Evolutionary conservation across 2,329 filamentous ascomycete genomes (phyloP), one percentile per base, ranked within the genome.

Genomic region (Epichloe hybrida): DNA sequence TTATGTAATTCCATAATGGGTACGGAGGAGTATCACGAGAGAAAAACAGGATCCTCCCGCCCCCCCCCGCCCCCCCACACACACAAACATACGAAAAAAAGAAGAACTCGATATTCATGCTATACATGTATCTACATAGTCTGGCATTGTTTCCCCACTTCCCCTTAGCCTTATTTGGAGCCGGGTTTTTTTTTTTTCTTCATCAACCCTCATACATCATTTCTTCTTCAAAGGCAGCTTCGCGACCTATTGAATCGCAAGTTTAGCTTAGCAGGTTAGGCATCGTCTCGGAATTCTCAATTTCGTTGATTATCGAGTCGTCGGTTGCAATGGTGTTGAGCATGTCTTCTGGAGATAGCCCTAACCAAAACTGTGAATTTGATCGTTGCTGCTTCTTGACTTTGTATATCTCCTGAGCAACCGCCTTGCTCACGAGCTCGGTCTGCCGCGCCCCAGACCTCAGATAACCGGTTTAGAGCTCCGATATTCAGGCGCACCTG

Each of bases 401-500:
- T 15, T 70, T 72, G 63, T 79, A 83, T 47, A 91, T 83, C 58
- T 89, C 84, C 59, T 86, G 80, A 15, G 88, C 86, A 17, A 93
- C 86, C 8, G 79, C 80, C 57, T 82, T 93, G 86, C 4, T 75
- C 76, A 53, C 84, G 76, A 2, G 87, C 86, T 12, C 76, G 77
- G 43, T 72, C 74, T 1, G 87, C 86, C 36, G 88, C 81, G 37
- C 78, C 77, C 87, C 87, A 93, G 3, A 86, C 81, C 15, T 72
- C 69, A 40, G 79, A 80, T 7, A 91, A 71, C 39, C 80, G 75
- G 58, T 83, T 83, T 40, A 93, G 74, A 0, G 85, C 84, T 15
- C 84, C 86, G 52, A 86, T 88, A 55, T 88, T 89, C 13, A 95
- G 76, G 1, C 84, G 79, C 49, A 95, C 84, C 58, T 80, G 82